Evolutionary conservation across 495 filamentous ascomycete genomes (phyloP).

Genomic region (Parmelia sp.): DNA sequence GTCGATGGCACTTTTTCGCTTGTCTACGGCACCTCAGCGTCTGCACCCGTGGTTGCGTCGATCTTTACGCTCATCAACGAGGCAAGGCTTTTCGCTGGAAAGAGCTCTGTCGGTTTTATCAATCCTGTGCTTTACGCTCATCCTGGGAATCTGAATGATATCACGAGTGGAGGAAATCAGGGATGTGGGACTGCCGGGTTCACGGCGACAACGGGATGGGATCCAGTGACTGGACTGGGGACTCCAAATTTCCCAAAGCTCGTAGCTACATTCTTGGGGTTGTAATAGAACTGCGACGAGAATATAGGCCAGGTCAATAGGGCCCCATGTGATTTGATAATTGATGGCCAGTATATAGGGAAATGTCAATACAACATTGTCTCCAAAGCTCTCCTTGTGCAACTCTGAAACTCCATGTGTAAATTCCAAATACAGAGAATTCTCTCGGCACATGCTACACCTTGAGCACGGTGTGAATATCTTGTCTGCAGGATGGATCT

Average conservation of each 20-base stretch:
- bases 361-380: neutral
- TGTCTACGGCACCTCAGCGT: constrained; percentile 53
- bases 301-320: neutral
- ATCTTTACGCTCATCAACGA: constrained; percentile 60
- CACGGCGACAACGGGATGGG: constrained; percentile 48
- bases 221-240: constrained; percentile 59
- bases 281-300: constrained; percentile 4
- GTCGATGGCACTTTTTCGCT: constrained; percentile 36
- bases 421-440: neutral
- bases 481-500: neutral
- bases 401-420: too few species aligned
- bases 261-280: constrained; percentile 40
- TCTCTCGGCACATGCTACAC: neutral
- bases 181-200: constrained; percentile 56
- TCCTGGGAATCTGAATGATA: constrained; percentile 55
- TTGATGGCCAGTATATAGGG: neutral
- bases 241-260: constrained; percentile 49
- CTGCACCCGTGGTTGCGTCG: constrained; percentile 50
- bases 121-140: constrained; percentile 58
- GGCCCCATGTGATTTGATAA: neutral
- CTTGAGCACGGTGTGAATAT: neutral
- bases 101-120: constrained; percentile 53
- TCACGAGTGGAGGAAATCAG: constrained; percentile 52
- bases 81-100: constrained; percentile 48
- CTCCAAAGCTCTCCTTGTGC: neutral